Evolutionary conservation across 805 yeast genomes (phyloP), one percentile per base, ranked within the genome.

Genomic region (Lachancea waltii): DNA sequence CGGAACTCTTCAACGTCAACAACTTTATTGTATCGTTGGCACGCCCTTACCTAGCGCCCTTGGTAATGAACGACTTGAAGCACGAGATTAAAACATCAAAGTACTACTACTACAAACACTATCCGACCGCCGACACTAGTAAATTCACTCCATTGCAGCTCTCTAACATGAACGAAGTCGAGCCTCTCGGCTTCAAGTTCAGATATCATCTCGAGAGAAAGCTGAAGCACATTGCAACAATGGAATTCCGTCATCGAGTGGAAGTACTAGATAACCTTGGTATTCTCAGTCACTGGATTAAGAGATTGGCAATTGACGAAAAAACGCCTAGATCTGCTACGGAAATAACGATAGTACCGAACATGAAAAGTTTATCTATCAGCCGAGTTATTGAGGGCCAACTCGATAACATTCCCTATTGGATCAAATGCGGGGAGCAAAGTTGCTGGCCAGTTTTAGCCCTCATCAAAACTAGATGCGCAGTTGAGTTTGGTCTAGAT

Each of bases 381-480:
- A 80, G 86, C 30, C 68, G 86, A 47, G 79, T 87, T 0, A 74
- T 86, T 51, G 95, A 86, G 54, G 81, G 84, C 3, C 80, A 80
- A 50, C 72, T 81, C 53, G 81, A 77, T 41, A 87, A 85, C 56
- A 81, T 87, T 16, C 82, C 86, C 4, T 85, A 86, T 54, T 90
- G 97, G 95, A 77, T 87, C 10, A 65, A 73, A 36, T 85, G 89
- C 22, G 98, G 98, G 4, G 97, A 90, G 58, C 69, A 82, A 46
- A 82, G 95, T 30, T 86, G 87, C 1, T 92, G 97, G 97, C 95
- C 95, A 1, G 73, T 85, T 36, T 68, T 85, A 44, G 85, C 95
- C 0, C 65, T 87, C 25, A 67, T 92, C 21, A 80, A 87, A 77
- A 82, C 95, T 1, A 68, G 98, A 33, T 85, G 96, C 51, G 78